These are phyloP conservation scores for Cryptosporidium ryanae DNA, from an alignment of 169 alveolate genomes.

Conservation along the genomic window DNA sequence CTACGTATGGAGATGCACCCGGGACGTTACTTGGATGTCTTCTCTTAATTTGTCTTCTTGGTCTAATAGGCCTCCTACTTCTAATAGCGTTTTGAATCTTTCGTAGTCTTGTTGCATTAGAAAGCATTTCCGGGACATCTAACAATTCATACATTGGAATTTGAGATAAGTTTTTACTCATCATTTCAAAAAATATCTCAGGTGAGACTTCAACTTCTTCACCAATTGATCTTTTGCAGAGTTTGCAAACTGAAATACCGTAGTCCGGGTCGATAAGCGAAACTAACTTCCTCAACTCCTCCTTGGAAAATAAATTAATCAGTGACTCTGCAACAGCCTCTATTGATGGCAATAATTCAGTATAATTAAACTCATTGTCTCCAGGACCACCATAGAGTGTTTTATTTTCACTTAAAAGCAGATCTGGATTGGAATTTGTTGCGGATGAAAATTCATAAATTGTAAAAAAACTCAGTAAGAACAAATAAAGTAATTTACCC, in stretches of 20 bases:
- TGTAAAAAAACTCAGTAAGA: no score
- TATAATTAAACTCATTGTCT: neutral
- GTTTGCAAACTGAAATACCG: neutral
- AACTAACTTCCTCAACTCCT: neutral
- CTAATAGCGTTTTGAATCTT: neutral
- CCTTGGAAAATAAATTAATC: neutral
- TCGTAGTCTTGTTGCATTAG: constrained; percentile 35
- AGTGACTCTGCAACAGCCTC: constrained; percentile 5
- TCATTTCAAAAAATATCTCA: neutral
- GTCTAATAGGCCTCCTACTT: constrained; percentile 47
- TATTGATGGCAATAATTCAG: neutral
- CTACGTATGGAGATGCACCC: constrained; percentile 31
- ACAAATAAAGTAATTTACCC: no score
- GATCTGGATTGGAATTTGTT: no score
- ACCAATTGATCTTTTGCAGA: neutral
- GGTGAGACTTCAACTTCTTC: neutral
- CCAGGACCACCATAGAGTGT: neutral
- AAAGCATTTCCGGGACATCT: constrained; percentile 39
- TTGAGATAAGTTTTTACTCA: neutral
- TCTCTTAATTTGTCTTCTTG: constrained; percentile 19
- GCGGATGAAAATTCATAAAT: no score
- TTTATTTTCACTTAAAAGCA: no score
- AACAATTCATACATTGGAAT: constrained; percentile 15
- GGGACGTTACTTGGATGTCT: constrained; percentile 51
- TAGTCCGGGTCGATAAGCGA: neutral